These are phyloP conservation scores for Russula olivacea DNA, from an alignment of 768 basidiomycete species.

Conservation along the genomic window DNA sequence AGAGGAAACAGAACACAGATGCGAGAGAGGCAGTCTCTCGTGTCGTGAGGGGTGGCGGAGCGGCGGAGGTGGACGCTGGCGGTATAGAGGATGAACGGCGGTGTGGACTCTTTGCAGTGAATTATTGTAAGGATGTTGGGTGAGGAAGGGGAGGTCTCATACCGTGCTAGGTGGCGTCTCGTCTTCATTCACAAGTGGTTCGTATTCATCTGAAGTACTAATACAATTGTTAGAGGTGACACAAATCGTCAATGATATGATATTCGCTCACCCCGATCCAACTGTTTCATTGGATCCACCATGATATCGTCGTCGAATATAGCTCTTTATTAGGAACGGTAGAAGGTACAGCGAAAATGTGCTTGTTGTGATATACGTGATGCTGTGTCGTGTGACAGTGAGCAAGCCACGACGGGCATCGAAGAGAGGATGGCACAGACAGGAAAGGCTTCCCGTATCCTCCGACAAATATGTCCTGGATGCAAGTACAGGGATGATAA, in stretches of 20 bases:
- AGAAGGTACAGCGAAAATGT: conserved; percentile 82
- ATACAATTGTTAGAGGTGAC: neutral
- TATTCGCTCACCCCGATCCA: conserved; percentile 6
- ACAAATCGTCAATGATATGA: neutral
- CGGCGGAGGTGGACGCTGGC: conserved; percentile 4
- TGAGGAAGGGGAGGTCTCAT: neutral
- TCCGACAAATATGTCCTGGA: conserved; percentile 43
- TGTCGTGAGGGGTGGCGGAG: conserved; percentile 44
- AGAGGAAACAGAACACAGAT: conserved; percentile 74
- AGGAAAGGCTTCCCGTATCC: conserved; percentile 90
- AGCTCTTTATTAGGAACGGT: conserved; percentile 44
- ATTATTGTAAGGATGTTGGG: neutral
- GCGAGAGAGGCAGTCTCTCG: conserved; percentile 76
- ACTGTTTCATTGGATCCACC: neutral
- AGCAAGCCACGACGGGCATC: neutral
- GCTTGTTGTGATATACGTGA: conserved; percentile 89
- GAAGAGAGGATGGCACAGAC: conserved; percentile 38
- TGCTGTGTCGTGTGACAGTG: conserved; percentile 37
- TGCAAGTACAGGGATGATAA: conserved; percentile 13
- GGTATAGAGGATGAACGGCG: conserved; percentile 2
- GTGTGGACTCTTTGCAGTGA: conserved; percentile 4
- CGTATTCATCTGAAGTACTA: conserved; percentile 28
- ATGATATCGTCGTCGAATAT: conserved; percentile 22
- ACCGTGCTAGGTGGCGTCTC: conserved; percentile 18
- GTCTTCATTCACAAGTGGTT: conserved; percentile 30